Conservation (phyloP, 129 eudicot genomes). For the Chrysanthemum seticuspe region DNA sequence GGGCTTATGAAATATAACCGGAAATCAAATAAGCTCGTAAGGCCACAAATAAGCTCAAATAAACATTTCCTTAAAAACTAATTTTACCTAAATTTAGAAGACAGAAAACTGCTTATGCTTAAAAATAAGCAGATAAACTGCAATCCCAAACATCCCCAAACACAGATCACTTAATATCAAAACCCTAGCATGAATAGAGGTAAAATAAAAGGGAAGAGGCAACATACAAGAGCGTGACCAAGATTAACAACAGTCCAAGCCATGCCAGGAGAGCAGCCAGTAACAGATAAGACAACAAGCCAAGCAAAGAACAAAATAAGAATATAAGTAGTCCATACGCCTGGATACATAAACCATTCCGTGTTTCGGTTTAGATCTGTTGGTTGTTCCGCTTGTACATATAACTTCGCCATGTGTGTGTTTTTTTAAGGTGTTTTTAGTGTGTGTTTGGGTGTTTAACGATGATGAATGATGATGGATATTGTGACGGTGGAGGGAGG, state of each 20-base stretch:
- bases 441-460: constrained; percentile 22
- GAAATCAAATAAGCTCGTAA: too few relatives aligned
- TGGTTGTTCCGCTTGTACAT: constrained; percentile 74
- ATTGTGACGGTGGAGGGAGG: constrained; percentile 3
- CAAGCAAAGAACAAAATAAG: constrained; percentile 82
- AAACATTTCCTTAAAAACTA: too few relatives aligned
- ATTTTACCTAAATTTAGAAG: too few relatives aligned
- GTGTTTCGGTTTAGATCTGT: constrained; percentile 92
- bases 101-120: too few relatives aligned
- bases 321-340: constrained; percentile 93
- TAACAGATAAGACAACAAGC: constrained; percentile 77
- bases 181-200: too few relatives aligned
- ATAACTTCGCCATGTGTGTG: constrained; percentile 52
- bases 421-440: neutral
- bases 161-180: too few relatives aligned
- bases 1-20: too few relatives aligned
- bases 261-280: constrained; percentile 89
- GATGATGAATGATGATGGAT: constrained; percentile 11
- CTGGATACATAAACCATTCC: constrained; percentile 96
- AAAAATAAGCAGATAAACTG: too few relatives aligned
- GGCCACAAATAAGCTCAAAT: too few relatives aligned
- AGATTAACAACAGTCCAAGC: constrained; percentile 96
- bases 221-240: constrained; percentile 66
- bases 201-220: neutral
- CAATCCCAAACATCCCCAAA: too few relatives aligned